phyloP scores from a whole-genome alignment of 2,329 filamentous ascomycete species.

The Amphichorda felina region DNA sequence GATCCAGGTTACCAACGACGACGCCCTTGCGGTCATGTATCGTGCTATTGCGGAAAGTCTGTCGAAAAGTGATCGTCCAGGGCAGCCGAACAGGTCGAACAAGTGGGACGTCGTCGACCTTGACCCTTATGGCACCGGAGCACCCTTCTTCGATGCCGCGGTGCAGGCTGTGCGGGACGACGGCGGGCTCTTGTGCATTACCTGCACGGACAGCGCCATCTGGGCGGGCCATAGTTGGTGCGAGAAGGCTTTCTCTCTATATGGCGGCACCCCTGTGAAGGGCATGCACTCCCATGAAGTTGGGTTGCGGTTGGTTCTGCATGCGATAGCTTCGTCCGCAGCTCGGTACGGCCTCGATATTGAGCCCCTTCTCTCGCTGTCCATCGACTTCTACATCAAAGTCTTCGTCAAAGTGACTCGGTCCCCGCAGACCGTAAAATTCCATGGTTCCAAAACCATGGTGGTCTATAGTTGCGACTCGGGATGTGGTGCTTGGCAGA shows the following conservation, averaged over 20 bases:
- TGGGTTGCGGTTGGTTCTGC: constrained; percentile 74
- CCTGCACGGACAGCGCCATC: constrained; percentile 90
- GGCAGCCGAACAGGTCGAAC: constrained; percentile 25
- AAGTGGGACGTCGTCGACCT: constrained; percentile 92
- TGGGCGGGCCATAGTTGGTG: constrained; percentile 91
- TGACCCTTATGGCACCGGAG: constrained; percentile 90
- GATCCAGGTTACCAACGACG: constrained; percentile 63
- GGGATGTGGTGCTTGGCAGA: constrained; percentile 86
- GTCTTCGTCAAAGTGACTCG: constrained; percentile 76
- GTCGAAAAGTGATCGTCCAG: constrained; percentile 24
- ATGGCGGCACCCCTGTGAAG: constrained; percentile 81
- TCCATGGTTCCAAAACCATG: constrained; percentile 85
- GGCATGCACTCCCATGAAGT: constrained; percentile 80
- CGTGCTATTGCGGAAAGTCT: constrained; percentile 45
- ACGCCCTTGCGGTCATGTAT: constrained; percentile 91
- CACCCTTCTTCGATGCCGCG: constrained; percentile 83
- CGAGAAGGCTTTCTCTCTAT: constrained; percentile 89
- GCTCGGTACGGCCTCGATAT: constrained; percentile 79
- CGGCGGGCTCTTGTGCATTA: constrained; percentile 85
- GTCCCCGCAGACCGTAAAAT: constrained; percentile 79
- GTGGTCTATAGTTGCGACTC: constrained; percentile 80
- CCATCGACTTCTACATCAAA: constrained; percentile 90
- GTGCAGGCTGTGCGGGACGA: constrained; percentile 74
- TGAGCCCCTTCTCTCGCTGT: constrained; percentile 83
- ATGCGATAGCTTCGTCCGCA: constrained; percentile 69